A percentile compares a stretch with the other conserved stretches of the same genome.
phyloP scores from a whole-genome alignment of 352 stramenopile species.

The Pythium folliculosum region DNA sequence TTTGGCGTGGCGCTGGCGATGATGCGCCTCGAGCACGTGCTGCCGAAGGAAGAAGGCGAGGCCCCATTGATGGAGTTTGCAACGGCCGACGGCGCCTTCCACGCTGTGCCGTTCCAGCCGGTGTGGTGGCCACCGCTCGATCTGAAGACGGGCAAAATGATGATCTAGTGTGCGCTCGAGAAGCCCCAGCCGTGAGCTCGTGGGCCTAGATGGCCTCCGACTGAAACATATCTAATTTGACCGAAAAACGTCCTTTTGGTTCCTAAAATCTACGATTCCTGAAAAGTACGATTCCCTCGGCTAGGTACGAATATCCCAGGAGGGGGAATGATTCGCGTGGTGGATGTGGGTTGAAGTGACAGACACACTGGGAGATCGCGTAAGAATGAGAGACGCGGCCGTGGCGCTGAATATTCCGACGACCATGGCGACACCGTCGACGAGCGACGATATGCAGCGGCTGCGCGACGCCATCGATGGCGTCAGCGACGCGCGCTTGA shows the following conservation, averaged over 20 bases:
- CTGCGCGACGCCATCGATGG: constrained; percentile 25
- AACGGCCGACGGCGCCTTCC: constrained; percentile 65
- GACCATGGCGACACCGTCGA: constrained; percentile 9
- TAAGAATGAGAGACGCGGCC: neutral
- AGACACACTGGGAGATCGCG: neutral
- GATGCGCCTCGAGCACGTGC: constrained; percentile 74
- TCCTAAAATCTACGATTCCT: constrained; percentile 8
- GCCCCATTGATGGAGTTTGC: constrained; percentile 57
- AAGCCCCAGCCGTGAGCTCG: neutral
- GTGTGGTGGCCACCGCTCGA: constrained; percentile 79
- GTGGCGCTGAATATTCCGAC: neutral
- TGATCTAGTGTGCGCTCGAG: constrained; percentile 34
- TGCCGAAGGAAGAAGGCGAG: constrained; percentile 45
- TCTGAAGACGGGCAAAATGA: constrained; percentile 72
- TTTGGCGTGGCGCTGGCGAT: constrained; percentile 65
- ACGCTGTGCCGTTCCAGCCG: constrained; percentile 71
- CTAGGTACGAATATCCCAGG: constrained; percentile 16
- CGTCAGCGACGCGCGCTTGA: constrained; percentile 17
- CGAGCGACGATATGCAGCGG: constrained; percentile 16
- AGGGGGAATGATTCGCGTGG: neutral
- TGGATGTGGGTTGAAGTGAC: constrained; percentile 21
- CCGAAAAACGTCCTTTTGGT: too few relatives aligned
- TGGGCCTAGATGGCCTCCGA: neutral
- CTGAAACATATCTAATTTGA: constrained; percentile 3
- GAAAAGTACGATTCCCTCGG: constrained; percentile 14